Percentiles rank a stretch among this genome's conserved stretches.
Evolutionary conservation across 139 green algal genomes (phyloP).

Genomic region (Chlorella sp.): DNA sequence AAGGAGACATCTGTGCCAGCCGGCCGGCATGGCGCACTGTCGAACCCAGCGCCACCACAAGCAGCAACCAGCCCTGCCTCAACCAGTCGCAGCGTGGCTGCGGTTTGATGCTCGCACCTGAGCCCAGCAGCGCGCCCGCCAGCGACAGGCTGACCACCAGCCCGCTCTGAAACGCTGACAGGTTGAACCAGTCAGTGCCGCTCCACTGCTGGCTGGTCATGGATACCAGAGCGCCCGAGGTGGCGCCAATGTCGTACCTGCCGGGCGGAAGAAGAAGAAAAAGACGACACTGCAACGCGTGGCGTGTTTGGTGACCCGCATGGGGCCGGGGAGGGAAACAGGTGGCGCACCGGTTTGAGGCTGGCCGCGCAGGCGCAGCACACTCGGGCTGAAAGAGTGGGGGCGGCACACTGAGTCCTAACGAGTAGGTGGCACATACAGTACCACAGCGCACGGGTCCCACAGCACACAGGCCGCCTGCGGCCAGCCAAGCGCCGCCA

Average conservation of each 20-base stretch:
- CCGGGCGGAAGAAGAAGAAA: background rate
- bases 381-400: no score
- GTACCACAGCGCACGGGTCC: no score
- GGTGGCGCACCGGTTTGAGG: no score
- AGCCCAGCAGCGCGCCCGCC: slow-evolving; percentile 82
- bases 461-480: background rate
- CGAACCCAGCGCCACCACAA: no score
- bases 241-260: slow-evolving; percentile 88
- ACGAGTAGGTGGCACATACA: no score
- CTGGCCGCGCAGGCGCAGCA: no score
- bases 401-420: no score
- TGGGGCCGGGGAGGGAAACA: background rate
- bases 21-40: no score
- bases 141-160: slow-evolving; percentile 81
- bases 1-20: no score
- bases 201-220: slow-evolving; percentile 59
- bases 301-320: background rate
- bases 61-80: background rate
- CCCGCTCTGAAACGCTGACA: slow-evolving; percentile 66
- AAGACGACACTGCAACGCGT: no score
- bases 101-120: slow-evolving; percentile 10
- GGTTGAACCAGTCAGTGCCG: slow-evolving; percentile 73
- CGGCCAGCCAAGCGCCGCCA: no score
- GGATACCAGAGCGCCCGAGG: slow-evolving; percentile 78
- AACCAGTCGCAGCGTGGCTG: background rate